These are phyloP conservation scores for Boletellus sp. DNA, from an alignment of 768 basidiomycete genomes.

Conservation along the genomic window DNA sequence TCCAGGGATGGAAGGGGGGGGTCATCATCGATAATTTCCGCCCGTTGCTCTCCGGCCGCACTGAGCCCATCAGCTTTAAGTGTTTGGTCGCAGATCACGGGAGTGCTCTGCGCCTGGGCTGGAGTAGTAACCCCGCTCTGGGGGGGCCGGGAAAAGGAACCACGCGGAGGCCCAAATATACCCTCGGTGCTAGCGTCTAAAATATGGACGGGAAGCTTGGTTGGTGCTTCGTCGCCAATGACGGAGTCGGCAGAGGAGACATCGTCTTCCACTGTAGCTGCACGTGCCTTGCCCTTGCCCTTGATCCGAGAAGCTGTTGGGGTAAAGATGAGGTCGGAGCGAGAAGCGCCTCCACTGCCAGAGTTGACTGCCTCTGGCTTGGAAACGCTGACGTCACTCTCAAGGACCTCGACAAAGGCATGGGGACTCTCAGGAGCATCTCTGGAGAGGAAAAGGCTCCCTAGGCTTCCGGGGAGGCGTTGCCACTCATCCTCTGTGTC, in stretches of 20 bases:
- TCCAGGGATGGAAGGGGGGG: constrained; percentile 51
- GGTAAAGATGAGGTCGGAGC: constrained; percentile 20
- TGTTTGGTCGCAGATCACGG: constrained; percentile 30
- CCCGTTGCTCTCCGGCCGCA: constrained; percentile 9
- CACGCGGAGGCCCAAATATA: constrained; percentile 19
- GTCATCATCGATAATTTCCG: constrained; percentile 32
- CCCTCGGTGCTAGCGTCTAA: constrained; percentile 37
- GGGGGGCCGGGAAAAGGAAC: constrained; percentile 14
- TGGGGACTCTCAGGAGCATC: constrained; percentile 45
- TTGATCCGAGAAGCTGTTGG: constrained; percentile 32
- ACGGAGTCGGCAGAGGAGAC: constrained; percentile 42
- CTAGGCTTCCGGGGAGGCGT: constrained; percentile 41
- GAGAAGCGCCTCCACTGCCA: constrained; percentile 32
- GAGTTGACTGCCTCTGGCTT: constrained; percentile 30
- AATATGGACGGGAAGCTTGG: constrained; percentile 64
- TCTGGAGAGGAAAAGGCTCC: constrained; percentile 38
- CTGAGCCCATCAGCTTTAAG: constrained; percentile 13
- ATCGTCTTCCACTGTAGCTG: constrained; percentile 29
- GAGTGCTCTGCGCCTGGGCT: constrained; percentile 40
- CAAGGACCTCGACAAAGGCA: constrained; percentile 61
- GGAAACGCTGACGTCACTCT: constrained; percentile 37
- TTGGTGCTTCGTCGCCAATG: constrained; percentile 38
- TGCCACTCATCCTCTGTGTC: constrained; percentile 66
- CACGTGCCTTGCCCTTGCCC: constrained; percentile 44
- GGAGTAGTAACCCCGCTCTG: constrained; percentile 26